Base-by-base conservation (phyloP, 75 land plant species). In the Ceratopteris richardii region DNA sequence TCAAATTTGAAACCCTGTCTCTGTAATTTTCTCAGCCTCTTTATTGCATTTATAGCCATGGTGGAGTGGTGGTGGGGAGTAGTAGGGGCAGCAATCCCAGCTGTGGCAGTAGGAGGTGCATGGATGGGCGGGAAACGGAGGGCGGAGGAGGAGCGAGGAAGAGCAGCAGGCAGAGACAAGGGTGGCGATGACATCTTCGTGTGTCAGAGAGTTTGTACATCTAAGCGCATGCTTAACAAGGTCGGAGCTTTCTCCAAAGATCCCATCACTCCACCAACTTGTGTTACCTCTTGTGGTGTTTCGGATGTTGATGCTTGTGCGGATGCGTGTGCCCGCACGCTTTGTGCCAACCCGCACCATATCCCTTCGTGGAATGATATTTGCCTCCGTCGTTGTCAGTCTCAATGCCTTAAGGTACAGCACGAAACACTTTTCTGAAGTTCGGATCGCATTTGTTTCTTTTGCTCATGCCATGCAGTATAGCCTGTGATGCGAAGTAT, bases 331-430 rank as follows among this genome's bases (percentile, higher is more conserved):
- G 86, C 87, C 1, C 70, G 87, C 1, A 77, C 98, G 7, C 90
- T 92, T 10, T 92, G 98, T 56, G 78, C 81, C 0, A 85, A 80
- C 48, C 90, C 78, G 41, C 98, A 92, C 72, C 96, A 90, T 46
- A 94, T 90, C 1, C 96, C 96, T 52, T 79, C 81, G 50, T 90
- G 96, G 96, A 87, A 90, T 60, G 96, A 90, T 39, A 61, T 87
- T 37, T 90, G 96, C 70, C 80, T 81, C 14, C 66, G 82, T 28
- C 75, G 88, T 18, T 90, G 96, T 57, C 83, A 83, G 44, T 77
- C 67, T 65, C 85, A 90, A 50, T 90, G 96, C 63, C 76, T 90
- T 33, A 64, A 67, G 75, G 56, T 61, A 28, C 31, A 33, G 9
- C 37, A 33, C 9, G 37, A 33, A 33, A 33, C 3, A 3, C 37